Conservation (phyloP, 1,139 yeast species). For the Protomyces macrosporus region DNA sequence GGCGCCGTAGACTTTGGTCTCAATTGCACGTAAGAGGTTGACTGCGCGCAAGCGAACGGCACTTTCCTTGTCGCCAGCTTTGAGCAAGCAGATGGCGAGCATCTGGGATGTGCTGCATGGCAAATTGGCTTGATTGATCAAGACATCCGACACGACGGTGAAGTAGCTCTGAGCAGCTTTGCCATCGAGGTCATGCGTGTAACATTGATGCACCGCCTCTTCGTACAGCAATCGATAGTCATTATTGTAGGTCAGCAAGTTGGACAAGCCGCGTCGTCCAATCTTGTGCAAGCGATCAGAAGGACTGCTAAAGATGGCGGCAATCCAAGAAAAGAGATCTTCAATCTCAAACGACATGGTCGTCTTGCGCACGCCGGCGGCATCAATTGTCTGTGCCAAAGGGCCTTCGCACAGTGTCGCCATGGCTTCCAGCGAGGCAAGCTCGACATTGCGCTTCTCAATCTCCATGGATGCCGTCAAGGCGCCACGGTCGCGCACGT, state of each 20-base stretch:
- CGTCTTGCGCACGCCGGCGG: constrained; percentile 37
- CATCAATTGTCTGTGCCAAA: constrained; percentile 35
- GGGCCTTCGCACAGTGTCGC: constrained; percentile 59
- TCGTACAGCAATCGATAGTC: constrained; percentile 53
- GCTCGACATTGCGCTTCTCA: constrained; percentile 66
- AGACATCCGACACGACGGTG: constrained; percentile 60
- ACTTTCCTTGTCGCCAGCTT: constrained; percentile 60
- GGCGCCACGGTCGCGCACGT: constrained; percentile 40
- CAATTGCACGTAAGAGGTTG: constrained; percentile 53
- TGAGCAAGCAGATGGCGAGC: constrained; percentile 59
- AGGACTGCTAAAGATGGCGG: constrained; percentile 57
- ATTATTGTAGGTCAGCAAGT: constrained; percentile 57
- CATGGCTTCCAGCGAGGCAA: constrained; percentile 76
- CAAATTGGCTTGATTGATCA: constrained; percentile 45
- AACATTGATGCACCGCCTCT: constrained; percentile 66
- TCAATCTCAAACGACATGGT: constrained; percentile 64
- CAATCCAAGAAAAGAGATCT: constrained; percentile 71
- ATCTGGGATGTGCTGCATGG: constrained; percentile 44
- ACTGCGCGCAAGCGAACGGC: constrained; percentile 62
- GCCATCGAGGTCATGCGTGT: constrained; percentile 49
- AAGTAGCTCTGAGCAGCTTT: constrained; percentile 64
- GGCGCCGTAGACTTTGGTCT: constrained; percentile 49
- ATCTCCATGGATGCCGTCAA: constrained; percentile 76
- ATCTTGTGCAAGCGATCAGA: constrained; percentile 56
- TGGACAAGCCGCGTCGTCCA: constrained; percentile 69